Percentiles rank a stretch among this genome's conserved stretches.
phyloP scores from a whole-genome alignment of 371 early-diverging fungal genomes.

The Mortierella sp. region DNA sequence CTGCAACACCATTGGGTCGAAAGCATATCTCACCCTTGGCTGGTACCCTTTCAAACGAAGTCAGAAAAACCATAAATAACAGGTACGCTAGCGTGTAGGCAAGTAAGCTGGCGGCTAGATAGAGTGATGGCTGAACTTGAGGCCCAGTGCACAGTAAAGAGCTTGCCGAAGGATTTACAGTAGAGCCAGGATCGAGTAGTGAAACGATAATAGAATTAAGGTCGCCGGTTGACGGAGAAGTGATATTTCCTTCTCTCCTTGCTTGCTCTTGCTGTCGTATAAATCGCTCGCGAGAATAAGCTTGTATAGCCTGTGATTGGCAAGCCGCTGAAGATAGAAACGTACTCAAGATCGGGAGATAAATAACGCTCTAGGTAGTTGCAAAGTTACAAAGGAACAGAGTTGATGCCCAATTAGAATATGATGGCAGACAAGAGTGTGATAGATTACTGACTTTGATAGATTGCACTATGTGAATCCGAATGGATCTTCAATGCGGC shows the following conservation, averaged over 20 bases:
- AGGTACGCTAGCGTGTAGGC: conserved; percentile 76
- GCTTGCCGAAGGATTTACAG: conserved; percentile 14
- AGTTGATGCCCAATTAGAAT: too few relatives aligned
- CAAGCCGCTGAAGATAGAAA: conserved; percentile 74
- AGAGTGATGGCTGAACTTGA: conserved; percentile 46
- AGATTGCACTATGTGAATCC: too few relatives aligned
- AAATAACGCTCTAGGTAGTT: conserved; percentile 34
- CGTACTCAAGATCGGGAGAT: conserved; percentile 59
- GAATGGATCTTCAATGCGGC: not conserved
- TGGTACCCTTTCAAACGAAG: conserved; percentile 79
- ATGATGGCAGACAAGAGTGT: not conserved
- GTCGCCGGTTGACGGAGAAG: conserved; percentile 2
- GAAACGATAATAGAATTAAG: conserved; percentile 21
- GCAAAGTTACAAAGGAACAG: not conserved
- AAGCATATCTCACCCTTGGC: conserved; percentile 78
- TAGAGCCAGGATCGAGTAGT: conserved; percentile 39
- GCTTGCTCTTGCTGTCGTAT: conserved; percentile 23
- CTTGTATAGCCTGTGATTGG: conserved; percentile 60
- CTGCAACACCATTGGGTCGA: conserved; percentile 77
- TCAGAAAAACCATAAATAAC: conserved; percentile 75
- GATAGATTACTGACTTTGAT: too few relatives aligned
- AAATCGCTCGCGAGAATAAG: conserved; percentile 30
- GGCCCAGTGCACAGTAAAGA: conserved; percentile 43
- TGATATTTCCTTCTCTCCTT: conserved; percentile 1
- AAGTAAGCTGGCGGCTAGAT: conserved; percentile 70